A percentile compares a stretch with the other conserved stretches of the same genome.
Evolutionary conservation across 164 flowering plant genomes (phyloP).

Genomic region (Taxillus chinensis): DNA sequence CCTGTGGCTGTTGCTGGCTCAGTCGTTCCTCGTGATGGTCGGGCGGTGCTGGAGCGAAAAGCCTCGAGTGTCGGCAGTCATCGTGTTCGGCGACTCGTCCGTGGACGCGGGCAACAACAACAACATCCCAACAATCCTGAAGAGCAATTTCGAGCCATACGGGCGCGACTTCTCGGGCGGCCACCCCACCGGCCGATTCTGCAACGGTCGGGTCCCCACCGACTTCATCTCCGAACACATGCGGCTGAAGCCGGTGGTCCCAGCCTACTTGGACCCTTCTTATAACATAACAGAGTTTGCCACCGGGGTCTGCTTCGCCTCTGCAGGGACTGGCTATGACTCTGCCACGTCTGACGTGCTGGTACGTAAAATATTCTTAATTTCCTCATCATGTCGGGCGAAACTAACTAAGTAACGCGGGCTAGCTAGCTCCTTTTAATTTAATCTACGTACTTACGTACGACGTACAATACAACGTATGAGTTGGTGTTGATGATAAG

Average conservation of each 20-base stretch:
- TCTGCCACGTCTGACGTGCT: slow-evolving; percentile 40
- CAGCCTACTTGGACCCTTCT: slow-evolving; percentile 42
- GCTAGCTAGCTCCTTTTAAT: no score
- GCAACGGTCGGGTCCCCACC: slow-evolving; percentile 38
- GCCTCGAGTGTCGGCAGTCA: slow-evolving; percentile 26
- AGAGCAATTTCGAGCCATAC: slow-evolving; percentile 46
- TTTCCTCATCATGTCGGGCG: not conserved
- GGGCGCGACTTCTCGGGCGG: slow-evolving; percentile 39
- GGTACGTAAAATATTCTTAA: slow-evolving; percentile 16
- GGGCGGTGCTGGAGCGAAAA: slow-evolving; percentile 6
- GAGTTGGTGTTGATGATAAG: no score
- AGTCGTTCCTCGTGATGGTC: not conserved
- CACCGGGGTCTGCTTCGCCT: slow-evolving; percentile 48
- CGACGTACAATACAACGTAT: not conserved
- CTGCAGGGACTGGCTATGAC: slow-evolving; percentile 57
- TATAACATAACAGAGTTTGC: slow-evolving; percentile 41
- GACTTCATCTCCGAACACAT: slow-evolving; percentile 42
- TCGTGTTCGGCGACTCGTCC: slow-evolving; percentile 45
- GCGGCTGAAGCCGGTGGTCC: slow-evolving; percentile 32
- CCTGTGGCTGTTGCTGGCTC: slow-evolving; percentile 4
- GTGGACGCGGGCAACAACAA: slow-evolving; percentile 56
- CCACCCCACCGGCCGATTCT: slow-evolving; percentile 43
- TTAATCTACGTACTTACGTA: not conserved
- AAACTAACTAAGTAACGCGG: not conserved
- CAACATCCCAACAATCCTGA: slow-evolving; percentile 24